These are phyloP conservation scores for Harringtonia aguacate DNA, from an alignment of 2,329 filamentous ascomycete genomes.

Conservation along the genomic window DNA sequence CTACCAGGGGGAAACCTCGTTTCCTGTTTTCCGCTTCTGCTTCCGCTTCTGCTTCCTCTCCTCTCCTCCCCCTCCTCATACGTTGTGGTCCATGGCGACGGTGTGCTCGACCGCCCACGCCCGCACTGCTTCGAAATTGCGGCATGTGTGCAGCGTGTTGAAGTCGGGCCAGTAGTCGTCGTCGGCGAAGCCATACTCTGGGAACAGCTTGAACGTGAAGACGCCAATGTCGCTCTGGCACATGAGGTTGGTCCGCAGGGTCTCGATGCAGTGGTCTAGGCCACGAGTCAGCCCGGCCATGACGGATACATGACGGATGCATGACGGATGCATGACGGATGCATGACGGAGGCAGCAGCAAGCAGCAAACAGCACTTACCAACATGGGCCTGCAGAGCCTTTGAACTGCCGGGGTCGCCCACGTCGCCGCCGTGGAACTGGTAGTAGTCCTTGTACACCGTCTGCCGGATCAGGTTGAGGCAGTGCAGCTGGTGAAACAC, in stretches of 20 bases:
- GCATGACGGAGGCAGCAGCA: too few species aligned
- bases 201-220: slow-evolving; percentile 39
- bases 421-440: slow-evolving; percentile 35
- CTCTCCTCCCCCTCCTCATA: too few species aligned
- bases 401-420: slow-evolving; percentile 22
- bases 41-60: too few species aligned
- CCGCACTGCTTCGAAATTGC: slow-evolving; percentile 40
- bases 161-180: slow-evolving; percentile 44
- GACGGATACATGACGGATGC: too few species aligned
- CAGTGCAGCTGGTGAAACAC: slow-evolving; percentile 47
- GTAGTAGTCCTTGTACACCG: slow-evolving; percentile 40
- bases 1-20: too few species aligned
- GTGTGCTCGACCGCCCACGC: slow-evolving; percentile 42
- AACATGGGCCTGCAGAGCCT: slow-evolving; percentile 32
- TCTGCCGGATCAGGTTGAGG: slow-evolving; percentile 35
- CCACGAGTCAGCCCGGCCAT: too few species aligned
- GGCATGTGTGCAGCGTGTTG: slow-evolving; percentile 40
- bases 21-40: too few species aligned
- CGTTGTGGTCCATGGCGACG: slow-evolving; percentile 26
- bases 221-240: slow-evolving; percentile 44
- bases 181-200: slow-evolving; percentile 27
- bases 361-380: slow-evolving; percentile 14
- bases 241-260: slow-evolving; percentile 40
- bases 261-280: slow-evolving; percentile 46
- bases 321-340: too few species aligned